Evolutionary conservation across 2,329 filamentous ascomycete genomes (phyloP).

Genomic region (Colletotrichum neosansevieriae): DNA sequence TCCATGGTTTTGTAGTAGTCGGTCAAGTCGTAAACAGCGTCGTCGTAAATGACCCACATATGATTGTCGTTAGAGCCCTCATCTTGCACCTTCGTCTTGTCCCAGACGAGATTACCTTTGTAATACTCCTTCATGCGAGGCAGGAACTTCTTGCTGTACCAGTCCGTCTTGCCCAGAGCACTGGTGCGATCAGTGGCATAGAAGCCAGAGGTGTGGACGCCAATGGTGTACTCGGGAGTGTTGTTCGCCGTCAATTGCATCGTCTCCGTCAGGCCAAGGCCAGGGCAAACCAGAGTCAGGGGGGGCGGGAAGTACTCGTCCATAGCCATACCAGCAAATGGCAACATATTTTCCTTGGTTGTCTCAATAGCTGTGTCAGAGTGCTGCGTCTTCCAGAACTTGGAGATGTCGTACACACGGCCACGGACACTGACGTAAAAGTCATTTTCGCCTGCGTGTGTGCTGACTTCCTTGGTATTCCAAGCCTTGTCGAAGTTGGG

Average conservation of each 20-base stretch:
- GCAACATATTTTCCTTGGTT: slow-evolving; percentile 74
- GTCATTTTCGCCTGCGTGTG: slow-evolving; percentile 78
- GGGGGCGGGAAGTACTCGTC: slow-evolving; percentile 89
- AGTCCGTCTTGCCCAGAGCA: slow-evolving; percentile 71
- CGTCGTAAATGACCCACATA: slow-evolving; percentile 83
- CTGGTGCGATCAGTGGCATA: slow-evolving; percentile 67
- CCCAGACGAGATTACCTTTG: slow-evolving; percentile 86
- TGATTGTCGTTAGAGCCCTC: slow-evolving; percentile 77
- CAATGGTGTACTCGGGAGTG: slow-evolving; percentile 67
- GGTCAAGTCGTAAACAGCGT: slow-evolving; percentile 87
- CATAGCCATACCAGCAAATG: slow-evolving; percentile 82
- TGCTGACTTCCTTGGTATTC: slow-evolving; percentile 75
- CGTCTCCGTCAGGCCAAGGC: slow-evolving; percentile 72
- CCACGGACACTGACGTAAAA: slow-evolving; percentile 91
- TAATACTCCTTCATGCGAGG: slow-evolving; percentile 88
- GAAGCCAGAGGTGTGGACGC: slow-evolving; percentile 78
- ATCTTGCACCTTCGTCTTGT: slow-evolving; percentile 66
- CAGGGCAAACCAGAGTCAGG: slow-evolving; percentile 78
- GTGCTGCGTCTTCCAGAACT: slow-evolving; percentile 89
- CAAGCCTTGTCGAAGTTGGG: slow-evolving; percentile 94
- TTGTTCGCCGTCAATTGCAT: slow-evolving; percentile 73
- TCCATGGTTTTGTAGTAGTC: slow-evolving; percentile 88
- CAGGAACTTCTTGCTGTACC: slow-evolving; percentile 82
- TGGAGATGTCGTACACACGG: slow-evolving; percentile 89
- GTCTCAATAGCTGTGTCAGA: slow-evolving; percentile 77